Base-by-base conservation (phyloP, 1,284 basidiomycete genomes). In the Cutaneotrichosporon mucoides region DNA sequence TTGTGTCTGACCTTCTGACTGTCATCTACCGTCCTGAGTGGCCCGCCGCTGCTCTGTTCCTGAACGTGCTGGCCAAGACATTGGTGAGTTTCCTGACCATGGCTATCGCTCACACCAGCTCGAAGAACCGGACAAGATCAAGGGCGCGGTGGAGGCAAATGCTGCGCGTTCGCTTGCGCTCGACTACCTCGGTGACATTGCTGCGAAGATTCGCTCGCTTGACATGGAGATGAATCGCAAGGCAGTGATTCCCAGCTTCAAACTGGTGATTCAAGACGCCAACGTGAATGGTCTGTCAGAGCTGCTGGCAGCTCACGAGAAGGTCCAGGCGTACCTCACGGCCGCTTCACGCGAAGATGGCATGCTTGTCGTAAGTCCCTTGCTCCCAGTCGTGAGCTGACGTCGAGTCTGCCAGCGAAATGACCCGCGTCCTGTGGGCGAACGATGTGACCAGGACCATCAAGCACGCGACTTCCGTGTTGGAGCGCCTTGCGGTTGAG, bases 1-100 rank as follows among this genome's bases (percentile, higher is more conserved):
- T 98, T 11, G 85, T 98, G 38, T 85, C 86, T 5, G 95, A 99
- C 71, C 80, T 97, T 13, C 82, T 98, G n/a, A 83, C 84, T 12
- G 92, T 95, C 4, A 79, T 97, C 4, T 94, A 90, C 72, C 89
- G 90, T 83, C 93, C 95, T 0, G 95, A 99, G 73, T 99, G 94
- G 93, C 95, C 96, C 0, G 94, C 90, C 6, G 90, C 95, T 1
- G 84, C 87, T 43, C 76, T 96, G 16, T 82, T 96, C 47, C 77
- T 96, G 40, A 84, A 83, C 51, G 86, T 94, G 44, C 83, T 87
- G 6, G 88, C 86, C 66, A 88, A 86, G 73, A 87, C 86, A 65
- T 88, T 96, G 88, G 91, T 91, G 61, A n/a, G 82, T 61, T 16
- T 3, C 4, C 3, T 48, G 11, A 36, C 34, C 3, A 2, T 36